A percentile compares a stretch with the other conserved stretches of the same genome.
Conservation (phyloP, 352 stramenopile species). For the Globisporangium cystogenes region DNA sequence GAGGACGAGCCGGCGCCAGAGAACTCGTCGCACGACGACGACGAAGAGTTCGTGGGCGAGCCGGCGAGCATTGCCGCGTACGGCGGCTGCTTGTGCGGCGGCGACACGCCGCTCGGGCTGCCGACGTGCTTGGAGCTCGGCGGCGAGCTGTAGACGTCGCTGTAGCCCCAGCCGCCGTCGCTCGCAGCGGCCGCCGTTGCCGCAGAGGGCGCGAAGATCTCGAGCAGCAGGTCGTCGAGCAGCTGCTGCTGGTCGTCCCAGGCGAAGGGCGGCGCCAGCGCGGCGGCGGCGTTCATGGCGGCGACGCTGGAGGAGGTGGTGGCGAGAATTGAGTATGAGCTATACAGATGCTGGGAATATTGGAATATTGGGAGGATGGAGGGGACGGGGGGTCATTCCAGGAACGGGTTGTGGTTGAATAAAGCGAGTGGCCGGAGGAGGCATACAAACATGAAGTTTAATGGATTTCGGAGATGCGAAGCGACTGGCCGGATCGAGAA, state of each 20-base stretch:
- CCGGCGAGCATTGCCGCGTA: no score
- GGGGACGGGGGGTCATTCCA: no score
- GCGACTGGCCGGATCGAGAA: no score
- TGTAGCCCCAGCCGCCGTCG: background rate
- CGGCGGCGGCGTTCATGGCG: background rate
- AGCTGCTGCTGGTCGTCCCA: conserved; percentile 6
- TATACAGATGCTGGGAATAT: no score
- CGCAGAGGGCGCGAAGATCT: conserved; percentile 2
- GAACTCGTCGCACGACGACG: conserved; percentile 5
- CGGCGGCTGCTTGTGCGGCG: background rate
- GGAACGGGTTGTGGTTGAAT: no score
- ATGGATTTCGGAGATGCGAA: no score
- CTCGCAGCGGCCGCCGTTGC: background rate
- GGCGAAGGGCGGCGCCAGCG: background rate
- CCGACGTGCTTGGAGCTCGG: background rate
- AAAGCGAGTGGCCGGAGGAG: no score
- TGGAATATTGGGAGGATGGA: no score
- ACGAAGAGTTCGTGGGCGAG: conserved; percentile 6
- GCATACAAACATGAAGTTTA: no score
- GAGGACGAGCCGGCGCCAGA: background rate
- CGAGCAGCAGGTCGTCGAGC: conserved; percentile 7
- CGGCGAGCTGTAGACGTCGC: background rate
- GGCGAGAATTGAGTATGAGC: no score
- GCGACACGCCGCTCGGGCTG: background rate
- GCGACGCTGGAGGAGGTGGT: background rate